Evolutionary conservation across 2,329 filamentous ascomycete species (phyloP), one percentile per base, ranked within the genome.

Genomic region (Diaporthe caulivora): DNA sequence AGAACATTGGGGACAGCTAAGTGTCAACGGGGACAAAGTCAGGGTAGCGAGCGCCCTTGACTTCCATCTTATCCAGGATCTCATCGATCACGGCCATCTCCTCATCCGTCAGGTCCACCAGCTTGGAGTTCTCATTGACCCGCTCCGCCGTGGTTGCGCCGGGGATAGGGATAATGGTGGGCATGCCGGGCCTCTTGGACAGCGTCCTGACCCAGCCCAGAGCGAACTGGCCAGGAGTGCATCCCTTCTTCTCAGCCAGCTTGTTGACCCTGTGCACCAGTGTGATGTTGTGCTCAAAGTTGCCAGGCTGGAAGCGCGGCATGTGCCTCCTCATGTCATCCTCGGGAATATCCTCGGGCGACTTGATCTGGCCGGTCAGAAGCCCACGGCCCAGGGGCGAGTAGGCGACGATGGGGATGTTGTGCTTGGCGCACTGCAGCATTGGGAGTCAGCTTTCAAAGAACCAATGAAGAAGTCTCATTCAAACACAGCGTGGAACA

Each of bases 131-230:
- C 84, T 93, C 92, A n/a, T 83, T 77, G 15, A 93, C 86, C 29
- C 91, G 85, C 49, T 83, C 85, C 13, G 82, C 83, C 6, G 86
- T 90, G 0, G 89, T 89, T 11, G 92, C 88, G 3, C 92, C 92
- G 0, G 92, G 92, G 74, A 94, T 93, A 8, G 92, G 91, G 67
- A 94, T 88, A 75, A 93, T 88, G 21, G 78, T 80, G 29, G 88
- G 88, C 86, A 89, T 86, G 51, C 87, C 89, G 8, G 87, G 84
- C 47, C 83, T 84, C 68, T 82, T 83, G 54, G 85, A 87, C 53
- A 91, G 82, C 1, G 85, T 81, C 57, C 86, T 77, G 3, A 90
- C 82, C 92, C 92, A 95, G 67, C 86, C 87, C 70, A 95, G 84
- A 18, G 92, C 92, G 37, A 94, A 84, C 82, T 95, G 92, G 1